These are phyloP conservation scores for Hygrophoropsis aurantiaca DNA, from an alignment of 768 basidiomycete species.

Conservation along the genomic window DNA sequence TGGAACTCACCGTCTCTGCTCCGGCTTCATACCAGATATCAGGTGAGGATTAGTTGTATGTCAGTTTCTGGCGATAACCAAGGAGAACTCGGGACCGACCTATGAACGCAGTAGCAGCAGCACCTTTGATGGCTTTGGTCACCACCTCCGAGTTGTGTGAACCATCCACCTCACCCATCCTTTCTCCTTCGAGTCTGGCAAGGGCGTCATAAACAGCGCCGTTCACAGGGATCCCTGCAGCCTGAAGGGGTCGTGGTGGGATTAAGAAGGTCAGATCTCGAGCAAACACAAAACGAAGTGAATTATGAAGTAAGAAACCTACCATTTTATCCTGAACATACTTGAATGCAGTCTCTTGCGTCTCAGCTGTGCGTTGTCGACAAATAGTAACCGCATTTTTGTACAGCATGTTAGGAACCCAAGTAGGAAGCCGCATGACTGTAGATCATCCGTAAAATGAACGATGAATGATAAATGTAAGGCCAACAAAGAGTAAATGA, in stretches of 20 bases:
- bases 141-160: too few species aligned
- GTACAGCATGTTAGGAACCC: background rate
- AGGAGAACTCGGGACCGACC: background rate
- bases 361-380: background rate
- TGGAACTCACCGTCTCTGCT: conserved; percentile 24
- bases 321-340: background rate
- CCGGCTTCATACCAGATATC: conserved; percentile 15
- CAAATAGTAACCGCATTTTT: background rate
- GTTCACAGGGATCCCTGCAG: too few species aligned
- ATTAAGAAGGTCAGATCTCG: too few species aligned
- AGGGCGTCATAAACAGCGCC: too few species aligned
- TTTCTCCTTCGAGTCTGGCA: too few species aligned
- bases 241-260: too few species aligned
- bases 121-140: background rate
- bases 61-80: background rate
- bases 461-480: background rate
- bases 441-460: background rate
- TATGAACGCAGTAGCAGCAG: conserved; percentile 3
- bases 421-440: background rate
- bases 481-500: background rate
- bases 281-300: too few species aligned
- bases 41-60: too few species aligned
- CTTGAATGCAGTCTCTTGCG: background rate
- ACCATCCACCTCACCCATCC: too few species aligned
- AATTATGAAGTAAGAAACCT: background rate